These are phyloP conservation scores for Trichophyton mentagrophytes DNA, from an alignment of 2,329 filamentous ascomycete species.

Conservation along the genomic window DNA sequence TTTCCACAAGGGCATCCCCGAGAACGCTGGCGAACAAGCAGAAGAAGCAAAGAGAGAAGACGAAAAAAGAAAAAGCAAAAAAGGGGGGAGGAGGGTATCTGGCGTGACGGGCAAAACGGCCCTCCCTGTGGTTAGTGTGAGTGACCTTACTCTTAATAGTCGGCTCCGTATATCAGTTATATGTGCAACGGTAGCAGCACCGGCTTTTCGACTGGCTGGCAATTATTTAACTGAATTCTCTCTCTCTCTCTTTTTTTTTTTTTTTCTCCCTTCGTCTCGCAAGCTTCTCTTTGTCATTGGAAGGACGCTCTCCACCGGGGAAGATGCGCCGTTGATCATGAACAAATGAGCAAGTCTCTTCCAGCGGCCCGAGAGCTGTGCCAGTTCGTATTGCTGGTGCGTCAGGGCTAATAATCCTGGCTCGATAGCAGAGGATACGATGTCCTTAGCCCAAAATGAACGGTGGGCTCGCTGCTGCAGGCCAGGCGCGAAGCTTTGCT, in stretches of 20 bases:
- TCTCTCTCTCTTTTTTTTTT: not conserved
- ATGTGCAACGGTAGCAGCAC: not conserved
- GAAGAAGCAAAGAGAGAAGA: not conserved
- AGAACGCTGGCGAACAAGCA: not conserved
- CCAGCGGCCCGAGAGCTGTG: conserved; percentile 2
- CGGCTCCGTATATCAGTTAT: not conserved
- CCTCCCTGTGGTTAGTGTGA: not conserved
- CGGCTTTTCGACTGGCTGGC: not conserved
- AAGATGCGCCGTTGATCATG: conserved; percentile 2
- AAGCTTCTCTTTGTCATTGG: not conserved
- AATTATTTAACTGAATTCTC: not conserved
- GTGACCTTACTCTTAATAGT: not conserved
- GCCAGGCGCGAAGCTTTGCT: not conserved
- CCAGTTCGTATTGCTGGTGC: not conserved
- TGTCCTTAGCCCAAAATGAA: not conserved
- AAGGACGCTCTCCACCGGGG: not conserved
- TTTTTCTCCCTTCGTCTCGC: not conserved
- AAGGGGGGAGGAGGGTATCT: no score
- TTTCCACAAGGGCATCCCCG: not conserved
- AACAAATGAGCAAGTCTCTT: conserved; percentile 2
- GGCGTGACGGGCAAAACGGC: no score
- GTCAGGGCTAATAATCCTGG: not conserved
- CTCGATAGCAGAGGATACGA: not conserved
- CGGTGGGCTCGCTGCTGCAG: not conserved
- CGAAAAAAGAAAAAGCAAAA: not conserved